Base-by-base conservation (phyloP, 345 rosid genomes). In the Linum lewisii region DNA sequence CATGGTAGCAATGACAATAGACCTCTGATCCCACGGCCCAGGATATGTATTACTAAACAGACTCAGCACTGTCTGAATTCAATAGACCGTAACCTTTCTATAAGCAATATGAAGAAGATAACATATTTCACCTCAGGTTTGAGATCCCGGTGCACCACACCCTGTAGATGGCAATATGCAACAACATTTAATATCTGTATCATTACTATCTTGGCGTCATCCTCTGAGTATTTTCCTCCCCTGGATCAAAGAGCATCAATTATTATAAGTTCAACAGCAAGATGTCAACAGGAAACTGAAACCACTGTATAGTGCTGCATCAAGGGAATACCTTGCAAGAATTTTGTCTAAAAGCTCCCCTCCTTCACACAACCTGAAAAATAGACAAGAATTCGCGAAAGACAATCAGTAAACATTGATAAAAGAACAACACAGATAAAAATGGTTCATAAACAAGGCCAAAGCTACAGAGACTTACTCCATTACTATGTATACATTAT, bases 91-190 rank as follows among this genome's bases (percentile, higher is more conserved):
- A 24, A 52, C 23, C 23, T 52, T n/a, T 19, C 14, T 52, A 52
- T 10, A 9, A 52, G 14, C 13, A 7, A 52, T 15, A 20, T 13
- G 9, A 52, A 52, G 24, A 21, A 52, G 25, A 21, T 4, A 24
- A 2, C 25, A 24, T 52, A 52, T 2, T 24, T 52, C 25, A 90
- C 97, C 96, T 94, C 97, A 3, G 99, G 97, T 69, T 94, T 87
- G 45, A 94, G 71, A 73, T 94, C 99, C 67, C 97, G 92, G 50
- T 94, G 97, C 54, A 90, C 96, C 73, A 90, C 97, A 42, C 97
- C 99, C 79, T 94, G 93, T 71, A 90, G 88, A 79, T 90, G 97
- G 64, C 86, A 94, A 79, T 84, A 94, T 3, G 99, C 79, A 72
- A 87, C 90, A 29, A 86, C 93, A 37, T 79, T 77, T 74, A 94